These are phyloP conservation scores for Aspergillus nomiae DNA, from an alignment of 2,329 filamentous ascomycete species.

Conservation along the genomic window DNA sequence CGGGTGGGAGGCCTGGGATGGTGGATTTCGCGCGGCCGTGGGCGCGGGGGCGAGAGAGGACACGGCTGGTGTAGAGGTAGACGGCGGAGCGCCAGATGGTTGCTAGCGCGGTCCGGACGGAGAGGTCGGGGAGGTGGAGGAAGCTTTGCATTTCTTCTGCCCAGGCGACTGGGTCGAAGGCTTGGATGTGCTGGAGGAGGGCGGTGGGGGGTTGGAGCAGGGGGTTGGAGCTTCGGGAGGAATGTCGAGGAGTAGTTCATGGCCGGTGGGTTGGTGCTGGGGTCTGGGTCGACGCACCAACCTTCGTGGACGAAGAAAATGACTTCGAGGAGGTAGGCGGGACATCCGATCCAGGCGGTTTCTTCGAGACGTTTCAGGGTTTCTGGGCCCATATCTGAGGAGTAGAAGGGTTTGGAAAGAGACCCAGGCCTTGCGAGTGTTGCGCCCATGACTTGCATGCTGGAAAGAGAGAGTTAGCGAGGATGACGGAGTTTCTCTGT, in stretches of 20 bases:
- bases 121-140: constrained; percentile 50
- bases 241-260: constrained; percentile 30
- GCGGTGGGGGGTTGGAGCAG: constrained; percentile 33
- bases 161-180: constrained; percentile 41
- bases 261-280: constrained; percentile 26
- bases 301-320: constrained; percentile 44
- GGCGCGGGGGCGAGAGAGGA: constrained; percentile 35
- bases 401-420: constrained; percentile 42
- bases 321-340: constrained; percentile 42
- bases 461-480: constrained; percentile 15
- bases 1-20: constrained; percentile 29
- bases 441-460: constrained; percentile 46
- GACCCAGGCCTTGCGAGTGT: constrained; percentile 43
- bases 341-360: constrained; percentile 45
- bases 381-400: constrained; percentile 36
- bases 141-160: constrained; percentile 41
- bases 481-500: not conserved
- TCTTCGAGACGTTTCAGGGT: constrained; percentile 43
- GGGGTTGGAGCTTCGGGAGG: constrained; percentile 30
- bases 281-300: constrained; percentile 35
- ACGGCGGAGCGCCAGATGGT: constrained; percentile 42
- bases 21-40: constrained; percentile 24
- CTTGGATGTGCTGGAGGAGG: constrained; percentile 41
- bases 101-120: constrained; percentile 52
- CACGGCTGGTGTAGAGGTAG: constrained; percentile 43